Conservation (phyloP, 2,329 filamentous ascomycete species). For the Pseudogymnoascus sp. region DNA sequence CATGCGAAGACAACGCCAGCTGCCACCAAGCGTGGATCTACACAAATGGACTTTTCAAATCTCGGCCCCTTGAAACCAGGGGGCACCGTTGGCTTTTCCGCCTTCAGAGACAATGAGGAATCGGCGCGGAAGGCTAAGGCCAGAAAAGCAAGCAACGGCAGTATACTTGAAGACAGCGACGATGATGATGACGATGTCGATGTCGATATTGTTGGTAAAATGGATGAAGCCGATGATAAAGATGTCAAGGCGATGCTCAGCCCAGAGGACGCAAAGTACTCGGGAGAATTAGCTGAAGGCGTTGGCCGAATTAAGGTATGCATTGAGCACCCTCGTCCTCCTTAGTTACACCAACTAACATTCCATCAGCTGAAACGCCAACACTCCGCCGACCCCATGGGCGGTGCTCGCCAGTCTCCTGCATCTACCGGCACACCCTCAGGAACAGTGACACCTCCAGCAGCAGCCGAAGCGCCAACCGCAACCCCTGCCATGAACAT, state of each 20-base stretch:
- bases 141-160: slow-evolving; percentile 57
- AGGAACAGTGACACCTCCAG: slow-evolving; percentile 36
- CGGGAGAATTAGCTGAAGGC: slow-evolving; percentile 71
- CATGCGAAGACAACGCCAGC: slow-evolving; percentile 52
- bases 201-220: slow-evolving; percentile 55
- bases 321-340: not conserved
- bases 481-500: slow-evolving; percentile 26
- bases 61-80: slow-evolving; percentile 76
- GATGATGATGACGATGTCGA: slow-evolving; percentile 65
- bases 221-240: slow-evolving; percentile 58
- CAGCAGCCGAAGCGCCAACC: slow-evolving; percentile 28
- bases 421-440: slow-evolving; percentile 39
- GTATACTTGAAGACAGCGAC: slow-evolving; percentile 50
- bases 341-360: slow-evolving; percentile 22
- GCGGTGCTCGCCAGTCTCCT: slow-evolving; percentile 39
- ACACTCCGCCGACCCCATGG: slow-evolving; percentile 65
- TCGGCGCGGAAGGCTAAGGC: slow-evolving; percentile 52
- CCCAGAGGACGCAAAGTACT: slow-evolving; percentile 64
- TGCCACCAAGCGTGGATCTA: slow-evolving; percentile 69
- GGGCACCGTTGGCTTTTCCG: slow-evolving; percentile 84
- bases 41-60: slow-evolving; percentile 76
- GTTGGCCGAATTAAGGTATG: slow-evolving; percentile 73
- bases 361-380: slow-evolving; percentile 66
- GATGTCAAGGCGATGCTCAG: slow-evolving; percentile 52
- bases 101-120: slow-evolving; percentile 68